These are phyloP conservation scores for Eucalyptus viminalis DNA, from an alignment of 345 rosid genomes.

Conservation along the genomic window DNA sequence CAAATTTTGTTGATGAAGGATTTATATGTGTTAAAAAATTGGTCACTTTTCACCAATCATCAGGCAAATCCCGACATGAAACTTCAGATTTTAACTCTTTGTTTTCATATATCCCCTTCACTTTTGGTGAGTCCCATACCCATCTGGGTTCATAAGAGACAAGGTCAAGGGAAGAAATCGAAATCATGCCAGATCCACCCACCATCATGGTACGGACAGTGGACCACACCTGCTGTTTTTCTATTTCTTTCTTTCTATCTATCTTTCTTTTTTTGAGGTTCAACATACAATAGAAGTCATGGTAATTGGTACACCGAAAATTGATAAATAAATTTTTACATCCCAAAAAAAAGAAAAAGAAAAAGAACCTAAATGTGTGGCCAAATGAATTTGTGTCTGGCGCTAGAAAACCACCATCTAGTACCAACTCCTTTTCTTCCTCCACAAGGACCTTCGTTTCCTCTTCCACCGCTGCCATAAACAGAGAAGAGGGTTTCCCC, in stretches of 20 bases:
- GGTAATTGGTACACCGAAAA: not conserved
- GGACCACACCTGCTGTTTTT: not conserved
- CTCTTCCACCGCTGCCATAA: slow-evolving; percentile 10
- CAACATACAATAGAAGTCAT: not conserved
- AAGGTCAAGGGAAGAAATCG: not conserved
- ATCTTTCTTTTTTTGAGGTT: not conserved
- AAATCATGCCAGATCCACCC: not conserved
- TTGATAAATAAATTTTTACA: not conserved
- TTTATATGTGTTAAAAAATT: not conserved
- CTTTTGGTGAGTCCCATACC: not conserved
- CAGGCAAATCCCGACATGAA: not conserved
- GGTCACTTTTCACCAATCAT: not conserved
- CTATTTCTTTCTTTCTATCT: too few species aligned
- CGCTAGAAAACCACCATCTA: slow-evolving; percentile 46
- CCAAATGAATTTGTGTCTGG: slow-evolving; percentile 73
- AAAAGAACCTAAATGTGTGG: slow-evolving; percentile 57
- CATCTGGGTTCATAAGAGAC: not conserved
- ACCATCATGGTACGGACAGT: not conserved
- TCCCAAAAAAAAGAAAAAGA: not conserved
- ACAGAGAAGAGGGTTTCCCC: not conserved
- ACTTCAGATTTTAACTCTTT: not conserved
- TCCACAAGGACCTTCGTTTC: slow-evolving; percentile 21
- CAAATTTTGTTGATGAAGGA: not conserved
- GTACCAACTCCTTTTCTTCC: slow-evolving; percentile 20
- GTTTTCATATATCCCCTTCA: not conserved